These are phyloP conservation scores for Sphaerulina musiva DNA, from an alignment of 2,329 filamentous ascomycete species.

Conservation along the genomic window DNA sequence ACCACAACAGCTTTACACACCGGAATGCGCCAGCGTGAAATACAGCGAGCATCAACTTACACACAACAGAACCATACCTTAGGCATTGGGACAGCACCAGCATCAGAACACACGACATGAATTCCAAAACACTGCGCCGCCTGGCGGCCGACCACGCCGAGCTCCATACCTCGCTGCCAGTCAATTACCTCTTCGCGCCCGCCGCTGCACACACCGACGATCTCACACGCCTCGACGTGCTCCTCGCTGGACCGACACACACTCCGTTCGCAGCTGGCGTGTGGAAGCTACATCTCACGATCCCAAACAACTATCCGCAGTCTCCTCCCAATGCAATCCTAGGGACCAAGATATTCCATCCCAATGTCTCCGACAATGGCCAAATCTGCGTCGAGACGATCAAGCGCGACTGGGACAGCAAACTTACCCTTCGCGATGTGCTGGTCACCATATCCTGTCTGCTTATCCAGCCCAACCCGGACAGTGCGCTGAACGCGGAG, in stretches of 20 bases:
- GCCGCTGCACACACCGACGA: slow-evolving; percentile 41
- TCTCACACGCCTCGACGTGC: slow-evolving; percentile 51
- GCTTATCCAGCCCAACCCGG: slow-evolving; percentile 58
- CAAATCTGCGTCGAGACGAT: slow-evolving; percentile 59
- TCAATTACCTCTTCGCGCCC: slow-evolving; percentile 55
- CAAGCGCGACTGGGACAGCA: slow-evolving; percentile 56
- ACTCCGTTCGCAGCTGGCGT: slow-evolving; percentile 55
- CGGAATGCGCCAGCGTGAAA: not conserved
- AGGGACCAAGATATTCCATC: slow-evolving; percentile 57
- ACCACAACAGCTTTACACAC: not conserved
- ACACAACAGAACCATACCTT: not conserved
- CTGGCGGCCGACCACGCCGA: slow-evolving; percentile 55
- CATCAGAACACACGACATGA: slow-evolving; percentile 25
- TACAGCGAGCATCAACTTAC: not conserved
- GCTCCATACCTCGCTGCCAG: slow-evolving; percentile 52
- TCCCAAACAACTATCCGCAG: slow-evolving; percentile 52
- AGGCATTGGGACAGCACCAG: not conserved
- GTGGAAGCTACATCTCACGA: slow-evolving; percentile 54
- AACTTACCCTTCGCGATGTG: slow-evolving; percentile 54
- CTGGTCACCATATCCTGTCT: slow-evolving; percentile 56
- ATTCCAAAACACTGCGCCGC: slow-evolving; percentile 49
- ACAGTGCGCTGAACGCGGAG: slow-evolving; percentile 56
- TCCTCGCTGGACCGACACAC: slow-evolving; percentile 53
- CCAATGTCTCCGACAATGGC: slow-evolving; percentile 58
- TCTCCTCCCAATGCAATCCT: slow-evolving; percentile 53